Conservation (phyloP, 305 asterid species). For the Lippia alba region DNA sequence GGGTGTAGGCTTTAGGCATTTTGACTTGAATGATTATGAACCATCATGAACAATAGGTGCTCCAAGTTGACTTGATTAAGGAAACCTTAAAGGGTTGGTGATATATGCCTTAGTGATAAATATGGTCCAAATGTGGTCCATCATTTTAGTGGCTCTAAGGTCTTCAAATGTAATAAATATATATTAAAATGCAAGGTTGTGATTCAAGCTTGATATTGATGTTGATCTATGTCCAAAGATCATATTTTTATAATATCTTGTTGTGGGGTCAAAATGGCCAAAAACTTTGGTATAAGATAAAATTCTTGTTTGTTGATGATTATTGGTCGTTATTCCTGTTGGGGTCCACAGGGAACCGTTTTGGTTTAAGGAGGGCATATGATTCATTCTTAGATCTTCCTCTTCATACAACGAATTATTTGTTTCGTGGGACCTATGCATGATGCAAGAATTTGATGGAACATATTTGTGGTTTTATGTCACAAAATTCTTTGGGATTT, state of each 20-base stretch:
- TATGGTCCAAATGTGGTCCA: neutral
- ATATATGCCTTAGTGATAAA: neutral
- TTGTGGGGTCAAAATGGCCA: too few species aligned
- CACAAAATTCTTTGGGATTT: too few species aligned
- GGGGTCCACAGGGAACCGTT: constrained; percentile 59
- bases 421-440: constrained; percentile 28
- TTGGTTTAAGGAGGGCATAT: constrained; percentile 36
- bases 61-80: neutral
- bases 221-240: neutral
- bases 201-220: neutral
- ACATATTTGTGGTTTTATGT: constrained; percentile 16
- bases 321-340: constrained; percentile 37
- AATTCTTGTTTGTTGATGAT: constrained; percentile 35
- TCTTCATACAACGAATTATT: constrained; percentile 26
- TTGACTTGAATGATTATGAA: neutral
- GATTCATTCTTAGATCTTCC: constrained; percentile 35
- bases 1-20: neutral
- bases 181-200: constrained; percentile 12
- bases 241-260: neutral
- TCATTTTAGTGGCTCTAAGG: neutral
- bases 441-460: constrained; percentile 25
- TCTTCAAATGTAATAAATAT: neutral
- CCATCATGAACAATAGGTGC: neutral
- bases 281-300: neutral
- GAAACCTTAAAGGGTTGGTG: neutral